A percentile compares a stretch with the other conserved stretches of the same genome.
phyloP scores from a whole-genome alignment of 2,329 filamentous ascomycete species.

The Coniella lustricola region DNA sequence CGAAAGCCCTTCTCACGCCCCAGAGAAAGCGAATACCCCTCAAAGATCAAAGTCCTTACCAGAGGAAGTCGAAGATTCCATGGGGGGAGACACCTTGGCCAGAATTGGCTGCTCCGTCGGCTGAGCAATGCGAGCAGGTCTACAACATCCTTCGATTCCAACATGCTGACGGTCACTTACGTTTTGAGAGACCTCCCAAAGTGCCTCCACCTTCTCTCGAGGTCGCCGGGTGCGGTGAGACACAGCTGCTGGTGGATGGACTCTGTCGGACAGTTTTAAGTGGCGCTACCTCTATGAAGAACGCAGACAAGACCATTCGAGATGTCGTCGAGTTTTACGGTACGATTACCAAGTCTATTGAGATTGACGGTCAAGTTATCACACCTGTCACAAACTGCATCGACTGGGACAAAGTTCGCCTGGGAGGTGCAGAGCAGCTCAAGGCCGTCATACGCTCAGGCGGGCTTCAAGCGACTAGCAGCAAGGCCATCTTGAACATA shows the following conservation, averaged over 20 bases:
- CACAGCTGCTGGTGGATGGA: constrained; percentile 47
- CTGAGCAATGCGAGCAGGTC: constrained; percentile 63
- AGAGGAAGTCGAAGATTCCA: constrained; percentile 5
- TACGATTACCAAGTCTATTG: constrained; percentile 6
- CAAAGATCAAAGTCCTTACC: constrained; percentile 8
- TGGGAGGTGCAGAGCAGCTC: constrained; percentile 52
- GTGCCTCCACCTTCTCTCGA: constrained; percentile 64
- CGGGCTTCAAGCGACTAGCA: constrained; percentile 54
- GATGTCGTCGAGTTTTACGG: constrained; percentile 36
- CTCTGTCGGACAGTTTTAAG: constrained; percentile 47
- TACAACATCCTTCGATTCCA: constrained; percentile 54
- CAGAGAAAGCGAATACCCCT: neutral
- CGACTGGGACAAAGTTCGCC: constrained; percentile 65
- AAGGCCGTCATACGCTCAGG: constrained; percentile 65
- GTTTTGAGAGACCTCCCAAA: constrained; percentile 45
- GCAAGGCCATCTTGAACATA: neutral
- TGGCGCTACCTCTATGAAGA: constrained; percentile 40
- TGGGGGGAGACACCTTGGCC: constrained; percentile 52
- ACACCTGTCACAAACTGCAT: constrained; percentile 26
- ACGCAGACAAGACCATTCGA: constrained; percentile 57
- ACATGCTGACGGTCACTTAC: constrained; percentile 53
- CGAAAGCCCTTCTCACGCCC: too few relatives aligned
- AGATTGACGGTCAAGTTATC: neutral
- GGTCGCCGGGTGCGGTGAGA: constrained; percentile 60
- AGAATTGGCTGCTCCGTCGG: constrained; percentile 56